Base-by-base conservation (phyloP, 768 basidiomycete species). In the Lentinus tigrinus region DNA sequence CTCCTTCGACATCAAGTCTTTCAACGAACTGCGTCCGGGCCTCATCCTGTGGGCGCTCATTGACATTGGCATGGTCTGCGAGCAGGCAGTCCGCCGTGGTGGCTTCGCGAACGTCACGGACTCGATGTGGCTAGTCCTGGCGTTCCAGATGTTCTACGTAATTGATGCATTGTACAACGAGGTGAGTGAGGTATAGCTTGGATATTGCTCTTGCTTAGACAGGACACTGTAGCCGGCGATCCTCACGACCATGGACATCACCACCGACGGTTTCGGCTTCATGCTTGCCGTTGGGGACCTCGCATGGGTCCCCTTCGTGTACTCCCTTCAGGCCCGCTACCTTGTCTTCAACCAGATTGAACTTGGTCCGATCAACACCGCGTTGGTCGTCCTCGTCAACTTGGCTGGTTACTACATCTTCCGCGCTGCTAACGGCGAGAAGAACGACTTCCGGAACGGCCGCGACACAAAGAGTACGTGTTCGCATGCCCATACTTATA, bases 191-290 rank as follows among this genome's bases (percentile, higher is more conserved):
- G 17, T 23, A 17, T 47, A 28, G 9, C 38, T 1, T 27, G n/a
- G 3, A 31, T 39, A 31, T 1, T n/a, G 13, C 21, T 1, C 21
- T 17, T 37, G n/a, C 37, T 58, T 36, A 52, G 21, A 14, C 4
- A n/a, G n/a, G n/a, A 0, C 11, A 2, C 1, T 34, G 7, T 63
- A 97, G 93, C 82, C 91, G 2, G 89, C 91, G 10, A 81, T 99
- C 63, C 80, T 98, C 56, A 95, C 93, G 1, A 94, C 90, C 3
- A 99, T 99, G 92, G 97, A 99, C 68, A 95, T 99, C 69, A 95
- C 89, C 3, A 91, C 91, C 11, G 97, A 99, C 66, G 97, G 97
- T 11, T 98, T 98, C 67, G 97, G 97, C 7, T 98, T 95, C 81
- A 99, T 99, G 97, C 88, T 99, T 27, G 75, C 93, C 4, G 82